Evolutionary conservation across 2,329 filamentous ascomycete species (phyloP).

Genomic region (Allantophomopsis lycopodina): DNA sequence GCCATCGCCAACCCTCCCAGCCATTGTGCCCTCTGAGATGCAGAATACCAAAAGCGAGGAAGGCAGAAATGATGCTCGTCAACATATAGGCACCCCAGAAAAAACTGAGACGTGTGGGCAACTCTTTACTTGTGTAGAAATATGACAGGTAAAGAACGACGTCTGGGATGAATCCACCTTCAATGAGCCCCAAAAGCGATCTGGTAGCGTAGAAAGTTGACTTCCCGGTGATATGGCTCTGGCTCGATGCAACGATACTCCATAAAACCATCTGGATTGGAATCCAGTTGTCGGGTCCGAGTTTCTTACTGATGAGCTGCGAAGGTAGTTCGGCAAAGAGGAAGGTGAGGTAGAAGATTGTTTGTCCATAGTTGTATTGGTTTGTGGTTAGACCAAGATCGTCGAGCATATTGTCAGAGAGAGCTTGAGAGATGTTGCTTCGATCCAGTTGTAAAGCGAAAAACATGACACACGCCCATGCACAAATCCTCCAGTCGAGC

Average conservation of each 20-base stretch:
- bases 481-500: constrained; percentile 6
- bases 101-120: constrained; percentile 51
- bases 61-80: constrained; percentile 25
- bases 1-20: constrained; percentile 37
- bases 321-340: constrained; percentile 49
- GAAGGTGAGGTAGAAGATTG: background rate
- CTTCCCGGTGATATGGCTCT: constrained; percentile 27
- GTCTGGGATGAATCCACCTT: constrained; percentile 49
- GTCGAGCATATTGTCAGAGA: constrained; percentile 44
- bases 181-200: constrained; percentile 16
- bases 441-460: constrained; percentile 47
- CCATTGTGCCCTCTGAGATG: constrained; percentile 33
- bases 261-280: constrained; percentile 46
- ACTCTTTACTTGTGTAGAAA: constrained; percentile 60
- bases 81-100: constrained; percentile 55
- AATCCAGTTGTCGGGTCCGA: constrained; percentile 48
- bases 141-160: constrained; percentile 58
- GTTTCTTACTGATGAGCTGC: constrained; percentile 52
- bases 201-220: constrained; percentile 26
- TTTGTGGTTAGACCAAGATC: constrained; percentile 30
- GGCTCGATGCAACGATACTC: constrained; percentile 31
- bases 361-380: constrained; percentile 9
- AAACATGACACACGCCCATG: constrained; percentile 41
- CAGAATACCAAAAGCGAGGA: constrained; percentile 40
- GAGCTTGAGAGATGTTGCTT: constrained; percentile 41